Evolutionary conservation across 1,284 basidiomycete genomes (phyloP).

Genomic region (Austroboletus niveus): DNA sequence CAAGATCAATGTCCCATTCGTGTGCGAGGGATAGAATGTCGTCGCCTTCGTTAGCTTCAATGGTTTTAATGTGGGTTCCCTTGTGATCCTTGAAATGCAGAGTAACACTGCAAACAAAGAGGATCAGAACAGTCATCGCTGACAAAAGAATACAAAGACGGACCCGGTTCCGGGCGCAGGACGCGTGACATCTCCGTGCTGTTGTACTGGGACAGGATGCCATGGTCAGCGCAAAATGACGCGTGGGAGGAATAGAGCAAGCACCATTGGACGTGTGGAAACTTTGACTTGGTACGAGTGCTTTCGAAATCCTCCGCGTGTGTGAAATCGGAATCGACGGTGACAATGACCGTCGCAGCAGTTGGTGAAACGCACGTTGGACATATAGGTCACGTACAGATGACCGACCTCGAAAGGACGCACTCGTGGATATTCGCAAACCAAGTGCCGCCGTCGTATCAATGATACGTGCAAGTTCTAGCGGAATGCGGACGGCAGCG

Average conservation of each 20-base stretch:
- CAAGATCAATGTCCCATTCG: constrained; percentile 96
- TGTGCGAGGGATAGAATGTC: constrained; percentile 90
- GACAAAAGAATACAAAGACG: constrained; percentile 22
- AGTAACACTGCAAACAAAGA: constrained; percentile 63
- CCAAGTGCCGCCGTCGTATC: constrained; percentile 4
- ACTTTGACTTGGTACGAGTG: constrained; percentile 6
- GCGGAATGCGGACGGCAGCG: constrained; percentile 1
- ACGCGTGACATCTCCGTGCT: constrained; percentile 46
- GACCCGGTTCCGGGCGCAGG: constrained; percentile 65
- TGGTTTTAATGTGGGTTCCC: constrained; percentile 79
- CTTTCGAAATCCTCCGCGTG: not conserved
- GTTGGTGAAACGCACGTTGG: constrained; percentile 12
- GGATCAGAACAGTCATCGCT: not conserved
- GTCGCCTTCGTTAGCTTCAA: constrained; percentile 93
- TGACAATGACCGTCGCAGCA: not conserved
- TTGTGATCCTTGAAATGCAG: constrained; percentile 89
- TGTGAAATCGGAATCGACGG: not conserved
- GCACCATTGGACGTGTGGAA: constrained; percentile 21
- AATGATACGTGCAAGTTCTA: constrained; percentile 14
- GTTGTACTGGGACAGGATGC: constrained; percentile 16
- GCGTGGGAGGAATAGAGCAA: not conserved
- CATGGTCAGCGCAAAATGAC: not conserved
- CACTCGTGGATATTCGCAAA: constrained; percentile 4
- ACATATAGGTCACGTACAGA: not conserved
- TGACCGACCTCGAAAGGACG: not conserved